Conservation (phyloP, 169 alveolate species). For the Eimeria necatrix region DNA sequence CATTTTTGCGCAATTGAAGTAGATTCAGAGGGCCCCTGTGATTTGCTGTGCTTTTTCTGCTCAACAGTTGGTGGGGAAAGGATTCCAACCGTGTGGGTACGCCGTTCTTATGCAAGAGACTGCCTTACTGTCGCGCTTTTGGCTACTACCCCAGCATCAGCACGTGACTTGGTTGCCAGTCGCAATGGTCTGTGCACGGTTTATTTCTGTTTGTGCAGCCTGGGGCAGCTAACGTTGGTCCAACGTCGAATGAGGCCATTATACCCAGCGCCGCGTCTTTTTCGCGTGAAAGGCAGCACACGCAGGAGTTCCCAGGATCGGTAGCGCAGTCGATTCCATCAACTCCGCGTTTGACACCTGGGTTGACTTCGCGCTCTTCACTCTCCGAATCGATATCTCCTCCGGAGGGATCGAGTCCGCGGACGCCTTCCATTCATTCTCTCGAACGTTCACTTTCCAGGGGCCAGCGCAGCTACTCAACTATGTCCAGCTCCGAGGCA, state of each 20-base stretch:
- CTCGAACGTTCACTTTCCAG: constrained; percentile 3
- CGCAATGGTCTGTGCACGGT: no score
- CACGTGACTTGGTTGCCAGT: no score
- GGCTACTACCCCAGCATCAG: no score
- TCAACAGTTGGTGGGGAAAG: no score
- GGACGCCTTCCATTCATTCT: constrained; percentile 18
- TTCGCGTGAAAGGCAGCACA: constrained; percentile 1
- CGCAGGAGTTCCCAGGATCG: constrained; percentile 17
- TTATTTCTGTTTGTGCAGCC: neutral
- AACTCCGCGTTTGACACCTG: constrained; percentile 15
- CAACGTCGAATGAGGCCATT: neutral
- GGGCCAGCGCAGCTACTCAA: constrained; percentile 13
- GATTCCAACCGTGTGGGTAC: no score
- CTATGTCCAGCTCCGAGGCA: neutral
- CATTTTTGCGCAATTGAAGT: no score
- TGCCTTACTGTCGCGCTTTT: no score
- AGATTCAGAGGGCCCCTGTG: no score
- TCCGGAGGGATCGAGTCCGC: neutral
- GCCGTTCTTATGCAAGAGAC: no score
- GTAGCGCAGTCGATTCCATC: neutral
- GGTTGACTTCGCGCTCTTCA: neutral
- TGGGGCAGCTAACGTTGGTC: neutral
- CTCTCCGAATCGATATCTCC: constrained; percentile 37
- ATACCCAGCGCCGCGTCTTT: neutral
- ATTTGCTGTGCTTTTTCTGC: no score